A percentile compares a stretch with the other conserved stretches of the same genome.
These are phyloP conservation scores for Cladosporium phlei DNA, from an alignment of 2,329 filamentous ascomycete species.

Conservation along the genomic window DNA sequence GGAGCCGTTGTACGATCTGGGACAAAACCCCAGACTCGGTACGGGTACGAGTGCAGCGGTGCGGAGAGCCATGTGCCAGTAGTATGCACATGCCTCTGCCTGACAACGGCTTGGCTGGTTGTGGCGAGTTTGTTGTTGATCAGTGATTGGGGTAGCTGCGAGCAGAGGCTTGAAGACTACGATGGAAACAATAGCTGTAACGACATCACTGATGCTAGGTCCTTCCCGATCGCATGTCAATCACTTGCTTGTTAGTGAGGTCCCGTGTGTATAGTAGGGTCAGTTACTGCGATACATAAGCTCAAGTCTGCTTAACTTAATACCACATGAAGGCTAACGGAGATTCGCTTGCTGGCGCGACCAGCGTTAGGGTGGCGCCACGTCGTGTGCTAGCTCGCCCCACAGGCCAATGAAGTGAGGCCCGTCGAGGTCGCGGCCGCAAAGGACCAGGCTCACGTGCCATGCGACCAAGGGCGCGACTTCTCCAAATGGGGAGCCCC, in stretches of 20 bases:
- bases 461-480: neutral
- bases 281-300: no score
- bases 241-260: no score
- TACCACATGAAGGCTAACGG: constrained; percentile 4
- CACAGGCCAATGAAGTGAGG: constrained; percentile 9
- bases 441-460: constrained; percentile 7
- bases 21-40: constrained; percentile 11
- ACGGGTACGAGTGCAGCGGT: neutral
- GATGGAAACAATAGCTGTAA: no score
- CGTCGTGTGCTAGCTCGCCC: neutral
- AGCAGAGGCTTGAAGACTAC: no score
- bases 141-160: no score
- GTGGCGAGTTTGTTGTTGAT: no score
- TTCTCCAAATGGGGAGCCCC: constrained; percentile 10
- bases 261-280: no score
- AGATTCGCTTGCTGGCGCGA: constrained; percentile 10
- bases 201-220: no score
- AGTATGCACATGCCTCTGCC: no score
- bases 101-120: no score
- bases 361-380: constrained; percentile 5
- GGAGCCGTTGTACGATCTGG: constrained; percentile 2
- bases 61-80: constrained; percentile 5
- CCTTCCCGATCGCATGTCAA: no score
- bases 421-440: constrained; percentile 1
- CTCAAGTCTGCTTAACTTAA: no score